Conservation (phyloP, 176 grass and related monocot genomes). For the Guadua angustifolia region DNA sequence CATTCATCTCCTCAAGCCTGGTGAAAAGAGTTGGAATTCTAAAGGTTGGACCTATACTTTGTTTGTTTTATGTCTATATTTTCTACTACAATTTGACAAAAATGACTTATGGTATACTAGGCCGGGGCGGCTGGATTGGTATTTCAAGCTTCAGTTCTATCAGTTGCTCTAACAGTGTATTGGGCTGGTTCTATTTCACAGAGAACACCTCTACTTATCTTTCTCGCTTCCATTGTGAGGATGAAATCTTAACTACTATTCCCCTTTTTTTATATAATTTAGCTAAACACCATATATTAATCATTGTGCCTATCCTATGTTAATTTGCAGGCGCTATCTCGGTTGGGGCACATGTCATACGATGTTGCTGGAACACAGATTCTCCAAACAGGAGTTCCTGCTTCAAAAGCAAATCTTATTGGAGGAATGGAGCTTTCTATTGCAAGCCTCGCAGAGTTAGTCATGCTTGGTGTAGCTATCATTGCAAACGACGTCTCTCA, state of each 20-base stretch:
- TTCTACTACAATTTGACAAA: constrained; percentile 15
- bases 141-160: constrained; percentile 85
- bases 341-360: constrained; percentile 96
- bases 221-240: constrained; percentile 85
- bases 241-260: constrained; percentile 29
- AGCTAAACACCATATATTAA: not conserved
- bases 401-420: constrained; percentile 93
- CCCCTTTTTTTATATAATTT: constrained; percentile 22
- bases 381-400: constrained; percentile 85
- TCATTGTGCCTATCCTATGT: constrained; percentile 10
- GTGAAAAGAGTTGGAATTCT: constrained; percentile 96
- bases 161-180: constrained; percentile 73
- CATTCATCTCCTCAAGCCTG: constrained; percentile 80
- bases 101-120: constrained; percentile 52
- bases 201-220: constrained; percentile 70
- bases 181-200: constrained; percentile 78
- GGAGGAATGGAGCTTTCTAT: constrained; percentile 92
- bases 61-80: not conserved
- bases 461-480: constrained; percentile 92
- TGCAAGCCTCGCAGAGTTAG: constrained; percentile 88
- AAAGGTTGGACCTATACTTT: constrained; percentile 65
- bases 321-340: constrained; percentile 73
- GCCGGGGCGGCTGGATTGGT: constrained; percentile 94
- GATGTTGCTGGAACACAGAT: constrained; percentile 96
- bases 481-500: constrained; percentile 86